These are phyloP conservation scores for Filobasidium floriforme DNA, from an alignment of 768 basidiomycete genomes.

Conservation along the genomic window DNA sequence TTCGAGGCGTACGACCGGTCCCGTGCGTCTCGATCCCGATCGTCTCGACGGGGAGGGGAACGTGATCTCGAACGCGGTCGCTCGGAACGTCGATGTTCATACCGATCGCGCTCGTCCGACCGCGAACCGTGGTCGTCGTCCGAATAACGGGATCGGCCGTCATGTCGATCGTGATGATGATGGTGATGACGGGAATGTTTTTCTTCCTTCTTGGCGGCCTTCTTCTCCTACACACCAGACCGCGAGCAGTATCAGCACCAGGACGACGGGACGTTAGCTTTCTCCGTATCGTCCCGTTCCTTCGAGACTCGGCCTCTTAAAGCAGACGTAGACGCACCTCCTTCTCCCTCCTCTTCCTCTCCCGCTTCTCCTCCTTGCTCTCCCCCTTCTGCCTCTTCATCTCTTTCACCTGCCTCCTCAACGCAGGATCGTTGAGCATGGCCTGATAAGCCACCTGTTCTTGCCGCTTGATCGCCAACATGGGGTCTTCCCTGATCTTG, in stretches of 20 bases:
- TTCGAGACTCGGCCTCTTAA: no score
- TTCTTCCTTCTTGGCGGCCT: conserved; percentile 28
- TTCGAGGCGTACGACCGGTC: no score
- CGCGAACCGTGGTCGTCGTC: conserved; percentile 10
- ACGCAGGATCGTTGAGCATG: conserved; percentile 47
- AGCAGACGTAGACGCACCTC: conserved; percentile 47
- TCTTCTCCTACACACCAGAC: conserved; percentile 25
- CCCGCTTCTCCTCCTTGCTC: conserved; percentile 52
- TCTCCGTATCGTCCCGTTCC: no score
- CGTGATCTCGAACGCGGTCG: conserved; percentile 37
- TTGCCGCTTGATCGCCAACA: conserved; percentile 96
- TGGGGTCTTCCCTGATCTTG: conserved; percentile 92
- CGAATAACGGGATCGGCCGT: neutral
- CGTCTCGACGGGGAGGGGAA: neutral
- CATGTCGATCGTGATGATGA: conserved; percentile 6
- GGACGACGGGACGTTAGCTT: neutral
- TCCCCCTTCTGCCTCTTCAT: conserved; percentile 40
- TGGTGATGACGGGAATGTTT: conserved; percentile 25
- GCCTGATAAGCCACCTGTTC: conserved; percentile 88
- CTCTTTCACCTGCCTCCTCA: conserved; percentile 38
- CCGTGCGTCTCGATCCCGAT: no score
- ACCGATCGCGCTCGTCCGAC: conserved; percentile 23
- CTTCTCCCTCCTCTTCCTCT: conserved; percentile 55
- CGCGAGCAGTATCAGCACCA: neutral
- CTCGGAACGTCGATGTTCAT: conserved; percentile 25